Conservation (phyloP, 306 rosid species). For the Pyrus communis region DNA sequence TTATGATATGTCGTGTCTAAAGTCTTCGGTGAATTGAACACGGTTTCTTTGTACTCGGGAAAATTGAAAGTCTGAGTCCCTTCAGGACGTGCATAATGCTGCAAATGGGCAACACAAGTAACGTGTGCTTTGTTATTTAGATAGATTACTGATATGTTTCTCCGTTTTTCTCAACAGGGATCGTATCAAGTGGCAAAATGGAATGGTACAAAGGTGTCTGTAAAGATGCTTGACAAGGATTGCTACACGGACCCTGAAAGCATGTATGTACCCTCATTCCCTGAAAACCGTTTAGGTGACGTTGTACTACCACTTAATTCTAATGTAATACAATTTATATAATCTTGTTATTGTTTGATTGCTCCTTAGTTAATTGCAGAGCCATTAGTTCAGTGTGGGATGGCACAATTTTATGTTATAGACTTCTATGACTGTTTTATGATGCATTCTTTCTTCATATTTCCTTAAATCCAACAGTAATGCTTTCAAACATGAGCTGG, state of each 20-base stretch:
- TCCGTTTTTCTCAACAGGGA: conserved; percentile 47
- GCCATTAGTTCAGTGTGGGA: background rate
- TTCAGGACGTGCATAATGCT: background rate
- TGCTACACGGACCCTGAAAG: conserved; percentile 70
- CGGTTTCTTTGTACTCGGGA: background rate
- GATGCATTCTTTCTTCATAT: conserved; percentile 6
- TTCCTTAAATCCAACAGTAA: conserved; percentile 39
- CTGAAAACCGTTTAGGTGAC: background rate
- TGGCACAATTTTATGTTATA: background rate
- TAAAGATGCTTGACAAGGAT: conserved; percentile 90
- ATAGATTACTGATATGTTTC: conserved; percentile 7
- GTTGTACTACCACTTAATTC: conserved; percentile 1
- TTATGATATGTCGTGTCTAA: background rate
- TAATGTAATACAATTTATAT: background rate
- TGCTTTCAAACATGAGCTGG: conserved; percentile 88
- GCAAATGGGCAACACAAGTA: background rate
- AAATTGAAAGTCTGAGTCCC: background rate
- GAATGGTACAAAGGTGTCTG: conserved; percentile 98
- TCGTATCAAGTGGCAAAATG: conserved; percentile 95
- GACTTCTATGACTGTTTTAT: conserved; percentile 13
- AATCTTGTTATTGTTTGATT: background rate
- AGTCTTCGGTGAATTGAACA: background rate
- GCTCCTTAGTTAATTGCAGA: background rate
- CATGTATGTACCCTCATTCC: conserved; percentile 47
- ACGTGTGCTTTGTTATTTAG: background rate